Percentiles rank a stretch among this genome's conserved stretches.
Evolutionary conservation across 805 yeast species (phyloP).

Genomic region (Metschnikowia vanudenii): DNA sequence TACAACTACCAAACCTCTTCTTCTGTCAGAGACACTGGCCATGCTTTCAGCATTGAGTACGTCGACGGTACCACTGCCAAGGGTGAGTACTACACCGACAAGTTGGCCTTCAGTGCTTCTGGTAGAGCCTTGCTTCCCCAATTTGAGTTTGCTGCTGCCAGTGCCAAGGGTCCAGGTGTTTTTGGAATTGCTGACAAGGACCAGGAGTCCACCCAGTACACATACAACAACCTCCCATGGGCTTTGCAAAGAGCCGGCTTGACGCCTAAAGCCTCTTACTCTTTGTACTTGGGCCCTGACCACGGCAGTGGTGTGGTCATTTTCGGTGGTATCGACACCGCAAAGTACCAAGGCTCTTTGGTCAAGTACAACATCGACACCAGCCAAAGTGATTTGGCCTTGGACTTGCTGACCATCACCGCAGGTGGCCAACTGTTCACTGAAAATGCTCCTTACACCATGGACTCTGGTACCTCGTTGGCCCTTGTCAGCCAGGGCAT

Average conservation of each 20-base stretch:
- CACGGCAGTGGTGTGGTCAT: constrained; percentile 32
- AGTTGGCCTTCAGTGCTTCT: constrained; percentile 6
- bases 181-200: constrained; percentile 14
- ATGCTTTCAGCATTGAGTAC: constrained; percentile 11
- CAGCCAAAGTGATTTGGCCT: constrained; percentile 5
- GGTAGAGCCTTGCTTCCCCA: constrained; percentile 3
- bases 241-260: no score
- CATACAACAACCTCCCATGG: no score
- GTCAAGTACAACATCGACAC: constrained; percentile 6
- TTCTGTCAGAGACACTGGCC: constrained; percentile 6
- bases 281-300: constrained; percentile 51
- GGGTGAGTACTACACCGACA: constrained; percentile 13
- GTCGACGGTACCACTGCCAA: constrained; percentile 10
- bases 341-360: constrained; percentile 29
- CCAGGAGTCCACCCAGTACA: constrained; percentile 7
- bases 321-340: constrained; percentile 44
- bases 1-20: constrained; percentile 3
- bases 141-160: constrained; percentile 16
- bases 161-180: constrained; percentile 7
- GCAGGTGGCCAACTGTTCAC: constrained; percentile 10
- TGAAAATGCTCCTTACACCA: constrained; percentile 8
- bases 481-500: constrained; percentile 11
- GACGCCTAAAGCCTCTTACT: no score
- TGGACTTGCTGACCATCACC: constrained; percentile 9
- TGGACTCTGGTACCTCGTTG: constrained; percentile 18